Evolutionary conservation across 345 rosid genomes (phyloP), one percentile per base, ranked within the genome.

Genomic region (Ceriops decandra): DNA sequence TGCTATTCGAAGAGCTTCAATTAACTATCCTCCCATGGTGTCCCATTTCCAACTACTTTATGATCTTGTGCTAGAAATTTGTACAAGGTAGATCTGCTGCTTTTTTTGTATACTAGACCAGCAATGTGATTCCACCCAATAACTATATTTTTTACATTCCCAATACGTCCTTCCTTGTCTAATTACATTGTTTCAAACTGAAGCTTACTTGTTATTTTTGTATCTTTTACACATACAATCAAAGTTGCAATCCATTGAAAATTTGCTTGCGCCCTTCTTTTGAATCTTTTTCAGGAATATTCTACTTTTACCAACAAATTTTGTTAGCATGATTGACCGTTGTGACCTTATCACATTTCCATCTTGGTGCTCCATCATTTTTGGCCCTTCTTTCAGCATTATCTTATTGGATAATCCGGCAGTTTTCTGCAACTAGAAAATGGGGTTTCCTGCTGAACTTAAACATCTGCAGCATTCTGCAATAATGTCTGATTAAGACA

Each of bases 11-110:
- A 84, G 99, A 83, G 99, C 99, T 72, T 90, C 99, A 35, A 87
- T 92, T 72, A 95, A 85, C 82, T 95, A 90, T 74, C 92, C 92
- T 70, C 96, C 99, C 15, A 95, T 95, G 99, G 98, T 95, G 75
- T 95, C 98, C 73, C 99, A 95, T 92, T 87, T 86, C 77, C 98
- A 95, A 85, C 81, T 95, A 77, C 99, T 95, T 64, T 95, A 91
- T 82, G 99, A 95, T 84, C 92, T 83, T 76, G 93, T 97, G 5
- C 78, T 84, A 57, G 89, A 92, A 74, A 69, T 87, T 66, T 81
- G 88, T 83, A 82, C 96, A 69, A 92, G 97, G 99, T 95, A 86
- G 65, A 31, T 27, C 19, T 36, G 24, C 51, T 58, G 56, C 57
- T 67, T 64, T 71, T 57, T 67, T 57, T 72, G 52, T 5, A 54